Percentiles rank a stretch among this genome's conserved stretches.
These are phyloP conservation scores for Daphne laureola DNA, from an alignment of 441 rosid species.

Conservation along the genomic window DNA sequence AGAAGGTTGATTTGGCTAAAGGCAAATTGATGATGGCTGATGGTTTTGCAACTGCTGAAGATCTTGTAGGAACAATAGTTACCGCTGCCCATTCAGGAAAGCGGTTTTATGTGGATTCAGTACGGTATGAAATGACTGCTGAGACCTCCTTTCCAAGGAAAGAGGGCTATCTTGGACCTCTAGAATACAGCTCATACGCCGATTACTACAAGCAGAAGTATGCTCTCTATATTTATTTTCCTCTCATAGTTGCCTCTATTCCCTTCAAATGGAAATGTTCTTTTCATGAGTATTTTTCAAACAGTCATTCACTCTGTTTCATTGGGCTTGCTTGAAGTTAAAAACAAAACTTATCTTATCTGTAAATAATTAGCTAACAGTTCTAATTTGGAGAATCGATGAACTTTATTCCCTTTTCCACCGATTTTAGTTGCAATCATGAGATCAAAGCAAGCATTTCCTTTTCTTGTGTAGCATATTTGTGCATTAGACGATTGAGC, in stretches of 20 bases:
- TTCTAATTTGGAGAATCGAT: constrained; percentile 13
- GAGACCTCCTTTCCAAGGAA: constrained; percentile 97
- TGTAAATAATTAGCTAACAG: constrained; percentile 23
- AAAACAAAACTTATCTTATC: constrained; percentile 29
- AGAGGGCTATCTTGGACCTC: constrained; percentile 99
- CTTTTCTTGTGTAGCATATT: constrained; percentile 38
- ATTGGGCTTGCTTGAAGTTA: constrained; percentile 53
- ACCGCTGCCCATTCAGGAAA: constrained; percentile 99
- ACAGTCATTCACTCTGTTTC: constrained; percentile 34
- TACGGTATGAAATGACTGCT: constrained; percentile 85
- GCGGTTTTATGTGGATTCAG: constrained; percentile 93
- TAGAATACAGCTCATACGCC: constrained; percentile 92
- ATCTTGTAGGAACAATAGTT: constrained; percentile 74
- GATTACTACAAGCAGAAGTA: constrained; percentile 98
- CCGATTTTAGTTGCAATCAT: constrained; percentile 25
- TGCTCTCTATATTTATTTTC: constrained; percentile 12
- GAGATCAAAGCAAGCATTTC: constrained; percentile 40
- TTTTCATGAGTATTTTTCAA: constrained; percentile 21
- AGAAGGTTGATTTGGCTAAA: constrained; percentile 32
- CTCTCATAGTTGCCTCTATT: background rate
- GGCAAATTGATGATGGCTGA: constrained; percentile 87
- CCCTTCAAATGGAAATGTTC: background rate
- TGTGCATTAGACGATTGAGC: constrained; percentile 41
- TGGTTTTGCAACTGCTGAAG: constrained; percentile 44
- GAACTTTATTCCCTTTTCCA: constrained; percentile 8